phyloP scores from a whole-genome alignment of 1,139 yeast species.

The Lodderomyces metapsilosis region DNA sequence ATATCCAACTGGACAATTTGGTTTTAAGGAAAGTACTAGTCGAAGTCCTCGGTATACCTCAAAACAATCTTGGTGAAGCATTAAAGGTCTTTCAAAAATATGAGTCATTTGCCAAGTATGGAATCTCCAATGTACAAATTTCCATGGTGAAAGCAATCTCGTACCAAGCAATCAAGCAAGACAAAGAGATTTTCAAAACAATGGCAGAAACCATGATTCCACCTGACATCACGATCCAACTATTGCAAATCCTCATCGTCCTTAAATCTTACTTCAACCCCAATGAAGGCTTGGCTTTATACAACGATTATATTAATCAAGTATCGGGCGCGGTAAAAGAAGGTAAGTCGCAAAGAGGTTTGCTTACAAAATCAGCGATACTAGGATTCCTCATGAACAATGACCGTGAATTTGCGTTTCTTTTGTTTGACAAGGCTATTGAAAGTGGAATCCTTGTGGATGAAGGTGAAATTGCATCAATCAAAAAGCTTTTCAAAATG shows the following conservation, averaged over 20 bases:
- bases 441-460: conserved; percentile 41
- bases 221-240: conserved; percentile 29
- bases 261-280: conserved; percentile 39
- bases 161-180: conserved; percentile 39
- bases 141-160: conserved; percentile 30
- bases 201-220: conserved; percentile 47
- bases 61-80: conserved; percentile 26
- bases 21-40: conserved; percentile 28
- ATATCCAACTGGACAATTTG: conserved; percentile 27
- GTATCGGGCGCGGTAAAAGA: conserved; percentile 38
- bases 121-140: conserved; percentile 34
- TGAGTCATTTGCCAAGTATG: conserved; percentile 35
- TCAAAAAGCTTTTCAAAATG: conserved; percentile 48
- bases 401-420: conserved; percentile 63
- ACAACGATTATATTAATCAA: conserved; percentile 47
- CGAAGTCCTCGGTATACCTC: conserved; percentile 38
- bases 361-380: conserved; percentile 53
- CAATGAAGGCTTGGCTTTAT: conserved; percentile 42
- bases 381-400: conserved; percentile 46
- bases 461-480: conserved; percentile 39
- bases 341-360: conserved; percentile 42
- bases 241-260: conserved; percentile 47
- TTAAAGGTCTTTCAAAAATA: conserved; percentile 34
- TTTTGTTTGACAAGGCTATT: conserved; percentile 57
- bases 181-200: conserved; percentile 29